These are phyloP conservation scores for Amaranthus tricolor DNA, from an alignment of 179 eudicot species.

Conservation along the genomic window DNA sequence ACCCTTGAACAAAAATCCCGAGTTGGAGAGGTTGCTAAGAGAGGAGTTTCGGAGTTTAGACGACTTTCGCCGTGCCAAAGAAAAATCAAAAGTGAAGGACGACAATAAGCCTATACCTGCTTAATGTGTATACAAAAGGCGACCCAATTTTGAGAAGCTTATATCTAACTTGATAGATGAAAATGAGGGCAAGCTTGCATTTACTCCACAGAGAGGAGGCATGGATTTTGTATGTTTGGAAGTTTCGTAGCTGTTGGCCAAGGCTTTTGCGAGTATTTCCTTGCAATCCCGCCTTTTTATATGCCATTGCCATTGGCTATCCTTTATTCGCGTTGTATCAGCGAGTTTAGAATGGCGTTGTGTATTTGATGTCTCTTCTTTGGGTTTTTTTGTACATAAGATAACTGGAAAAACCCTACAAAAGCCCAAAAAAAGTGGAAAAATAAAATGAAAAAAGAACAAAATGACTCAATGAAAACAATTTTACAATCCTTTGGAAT, in stretches of 20 bases:
- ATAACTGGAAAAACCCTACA: conserved; percentile 13
- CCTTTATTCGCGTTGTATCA: conserved; percentile 2
- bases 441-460: conserved; percentile 6
- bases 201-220: conserved; percentile 10
- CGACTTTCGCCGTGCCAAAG: conserved; percentile 65
- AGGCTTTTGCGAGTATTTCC: not conserved
- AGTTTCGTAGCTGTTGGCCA: conserved; percentile 7
- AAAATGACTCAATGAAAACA: not conserved
- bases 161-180: conserved; percentile 23
- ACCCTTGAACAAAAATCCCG: conserved; percentile 62
- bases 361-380: conserved; percentile 20
- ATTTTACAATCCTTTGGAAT: not conserved
- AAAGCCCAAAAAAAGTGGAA: conserved; percentile 4
- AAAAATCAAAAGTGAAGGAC: conserved; percentile 28
- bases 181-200: conserved; percentile 15
- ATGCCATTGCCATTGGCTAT: not conserved
- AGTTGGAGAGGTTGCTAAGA: conserved; percentile 60
- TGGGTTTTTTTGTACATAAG: conserved; percentile 39
- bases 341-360: conserved; percentile 25
- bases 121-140: not conserved
- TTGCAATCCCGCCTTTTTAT: too few species aligned
- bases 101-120: conserved; percentile 20
- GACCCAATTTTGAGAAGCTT: conserved; percentile 22
- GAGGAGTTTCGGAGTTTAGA: conserved; percentile 67
- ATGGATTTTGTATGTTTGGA: conserved; percentile 24